Percentiles rank a stretch among this genome's conserved stretches.
phyloP scores from a whole-genome alignment of 306 rosid genomes.

The Quercus rubra region DNA sequence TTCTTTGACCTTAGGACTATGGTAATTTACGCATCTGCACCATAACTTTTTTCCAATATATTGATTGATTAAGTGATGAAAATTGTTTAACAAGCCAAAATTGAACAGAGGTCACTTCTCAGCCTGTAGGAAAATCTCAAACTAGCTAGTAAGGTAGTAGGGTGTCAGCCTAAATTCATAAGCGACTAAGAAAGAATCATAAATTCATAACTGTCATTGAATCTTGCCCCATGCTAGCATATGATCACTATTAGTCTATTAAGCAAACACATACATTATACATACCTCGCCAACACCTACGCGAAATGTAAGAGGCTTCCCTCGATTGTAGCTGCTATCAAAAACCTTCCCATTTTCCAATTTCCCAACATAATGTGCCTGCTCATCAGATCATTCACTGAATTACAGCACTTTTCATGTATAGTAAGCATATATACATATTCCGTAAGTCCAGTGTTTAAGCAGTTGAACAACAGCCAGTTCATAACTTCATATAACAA shows the following conservation, averaged over 20 bases:
- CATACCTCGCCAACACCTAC: constrained; percentile 94
- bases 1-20: too few species aligned
- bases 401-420: background rate
- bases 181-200: background rate
- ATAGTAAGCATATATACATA: background rate
- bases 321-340: constrained; percentile 93
- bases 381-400: constrained; percentile 1
- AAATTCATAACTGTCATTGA: background rate
- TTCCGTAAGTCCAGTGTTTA: background rate
- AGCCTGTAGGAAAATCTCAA: background rate
- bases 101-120: background rate
- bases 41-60: too few species aligned
- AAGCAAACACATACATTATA: background rate
- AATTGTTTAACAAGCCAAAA: background rate
- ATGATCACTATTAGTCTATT: background rate
- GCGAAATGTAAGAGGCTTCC: constrained; percentile 80
- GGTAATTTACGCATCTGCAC: too few species aligned
- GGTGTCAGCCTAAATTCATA: too few species aligned
- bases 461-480: background rate
- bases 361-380: constrained; percentile 91
- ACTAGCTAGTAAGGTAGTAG: background rate
- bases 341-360: constrained; percentile 87
- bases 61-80: background rate
- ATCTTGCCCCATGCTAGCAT: background rate
- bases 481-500: too few species aligned